A percentile compares a stretch with the other conserved stretches of the same genome.
phyloP scores from a whole-genome alignment of 805 yeast genomes.

The Metschnikowia drakensbergensis region DNA sequence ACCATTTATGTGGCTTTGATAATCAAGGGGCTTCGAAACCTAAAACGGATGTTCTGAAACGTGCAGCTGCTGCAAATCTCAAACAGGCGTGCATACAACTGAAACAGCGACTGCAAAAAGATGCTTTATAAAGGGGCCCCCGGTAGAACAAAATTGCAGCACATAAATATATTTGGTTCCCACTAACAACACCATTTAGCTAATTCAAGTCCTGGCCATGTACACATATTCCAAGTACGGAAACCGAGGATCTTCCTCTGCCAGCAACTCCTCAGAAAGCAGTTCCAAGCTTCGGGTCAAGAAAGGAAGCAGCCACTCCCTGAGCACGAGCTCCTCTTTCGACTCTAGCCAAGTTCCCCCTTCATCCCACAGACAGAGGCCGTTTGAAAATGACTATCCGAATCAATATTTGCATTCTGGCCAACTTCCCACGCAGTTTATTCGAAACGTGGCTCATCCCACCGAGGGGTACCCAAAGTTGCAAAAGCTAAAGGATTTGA shows the following conservation, averaged over 20 bases:
- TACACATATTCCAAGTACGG: slow-evolving; percentile 19
- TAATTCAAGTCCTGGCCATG: slow-evolving; percentile 3
- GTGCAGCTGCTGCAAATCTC: slow-evolving; percentile 1
- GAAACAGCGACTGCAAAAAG: slow-evolving; percentile 7
- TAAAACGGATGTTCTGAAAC: neutral
- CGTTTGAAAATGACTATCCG: slow-evolving; percentile 64
- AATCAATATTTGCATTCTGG: slow-evolving; percentile 65
- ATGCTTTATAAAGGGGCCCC: neutral
- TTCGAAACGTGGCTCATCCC: slow-evolving; percentile 63
- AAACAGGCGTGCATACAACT: slow-evolving; percentile 5
- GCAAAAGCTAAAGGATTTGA: slow-evolving; percentile 62
- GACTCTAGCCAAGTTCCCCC: slow-evolving; percentile 3
- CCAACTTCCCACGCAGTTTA: slow-evolving; percentile 55
- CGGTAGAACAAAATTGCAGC: neutral
- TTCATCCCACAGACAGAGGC: slow-evolving; percentile 9
- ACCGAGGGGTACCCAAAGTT: slow-evolving; percentile 85
- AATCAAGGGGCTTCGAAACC: neutral
- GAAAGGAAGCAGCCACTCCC: slow-evolving; percentile 8
- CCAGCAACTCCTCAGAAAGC: slow-evolving; percentile 9
- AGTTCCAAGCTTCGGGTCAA: slow-evolving; percentile 11
- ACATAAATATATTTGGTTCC: neutral
- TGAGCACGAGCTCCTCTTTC: slow-evolving; percentile 5
- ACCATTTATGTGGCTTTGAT: too few relatives aligned
- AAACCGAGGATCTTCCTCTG: slow-evolving; percentile 7
- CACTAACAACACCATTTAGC: too few relatives aligned